Evolutionary conservation across 1,284 basidiomycete genomes (phyloP), one percentile per base, ranked within the genome.

Genomic region (Ustilago shanxiensis): DNA sequence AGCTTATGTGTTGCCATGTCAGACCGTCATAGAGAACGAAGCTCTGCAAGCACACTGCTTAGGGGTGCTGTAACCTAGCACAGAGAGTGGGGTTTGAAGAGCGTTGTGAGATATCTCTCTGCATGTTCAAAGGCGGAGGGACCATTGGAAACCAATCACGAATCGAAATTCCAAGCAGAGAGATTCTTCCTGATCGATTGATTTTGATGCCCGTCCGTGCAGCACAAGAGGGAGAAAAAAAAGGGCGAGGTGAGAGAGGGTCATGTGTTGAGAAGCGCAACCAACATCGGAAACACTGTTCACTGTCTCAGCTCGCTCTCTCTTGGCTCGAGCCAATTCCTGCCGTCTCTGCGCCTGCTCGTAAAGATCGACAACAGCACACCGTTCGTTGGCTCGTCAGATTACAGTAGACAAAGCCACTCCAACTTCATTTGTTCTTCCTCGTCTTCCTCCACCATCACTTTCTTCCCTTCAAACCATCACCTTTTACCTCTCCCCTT

Each of bases 121-220:
- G 13, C 35, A 37, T 37, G 8, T 37, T 37, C 14, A 9, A 14
- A 26, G 28, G 53, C 31, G 55, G 44, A 39, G 62, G 68, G 31
- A 33, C 31, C 6, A 65, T 71, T 49, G 54, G 58, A 49, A 66
- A 55, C 69, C 39, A 62, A 66, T 66, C 47, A 55, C 69, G 31
- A 62, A 66, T 66, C 47, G 47, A 49, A 49, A 44, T n/a, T 44
- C 41, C 35, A 37, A 37, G 50, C 22, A 51, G 29, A n/a, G 44
- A 22, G 10, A 31, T 28, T 28, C 49, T 53, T 49, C 50, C 45
- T 62, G 60, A 72, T 72, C 64, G 64, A 72, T 72, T n/a, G n/a
- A n/a, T n/a, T n/a, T 63, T 60, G 54, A 44, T 35, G 68, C 45
- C 68, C 62, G 63, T 66, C 68, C 62, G 63, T 66, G 68, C 61